phyloP scores from a whole-genome alignment of 2,329 filamentous ascomycete species.

The Grosmannia clavigera region DNA sequence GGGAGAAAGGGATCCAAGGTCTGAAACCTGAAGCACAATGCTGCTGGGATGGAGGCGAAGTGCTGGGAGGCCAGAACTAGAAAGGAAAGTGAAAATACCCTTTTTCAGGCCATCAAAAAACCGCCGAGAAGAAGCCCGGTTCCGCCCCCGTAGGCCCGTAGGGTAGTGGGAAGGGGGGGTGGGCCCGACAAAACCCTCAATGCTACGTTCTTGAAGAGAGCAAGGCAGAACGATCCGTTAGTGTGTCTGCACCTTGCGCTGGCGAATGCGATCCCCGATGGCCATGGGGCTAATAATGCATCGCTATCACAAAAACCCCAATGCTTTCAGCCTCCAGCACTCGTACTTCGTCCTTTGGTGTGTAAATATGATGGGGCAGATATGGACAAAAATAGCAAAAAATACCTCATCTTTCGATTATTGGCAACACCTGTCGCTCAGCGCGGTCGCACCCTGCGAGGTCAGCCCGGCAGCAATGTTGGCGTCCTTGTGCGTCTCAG shows the following conservation, averaged over 20 bases:
- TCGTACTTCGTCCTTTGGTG: not conserved
- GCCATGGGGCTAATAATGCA: not conserved
- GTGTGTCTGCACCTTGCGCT: not conserved
- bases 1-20: not conserved
- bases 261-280: not conserved
- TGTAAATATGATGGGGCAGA: not conserved
- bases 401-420: not conserved
- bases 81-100: not conserved
- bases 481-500: not conserved
- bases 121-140: not conserved
- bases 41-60: not conserved
- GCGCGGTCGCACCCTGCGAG: not conserved
- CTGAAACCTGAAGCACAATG: not conserved
- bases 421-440: not conserved
- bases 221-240: not conserved
- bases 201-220: too few relatives aligned
- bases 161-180: not conserved
- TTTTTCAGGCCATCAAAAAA: not conserved
- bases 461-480: not conserved
- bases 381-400: not conserved
- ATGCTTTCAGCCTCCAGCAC: not conserved
- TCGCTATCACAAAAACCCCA: not conserved
- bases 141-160: not conserved
- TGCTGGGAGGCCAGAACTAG: not conserved
- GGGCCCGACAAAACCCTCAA: not conserved